Base-by-base conservation (phyloP, 495 filamentous ascomycete genomes). In the Penicillium coffeae region DNA sequence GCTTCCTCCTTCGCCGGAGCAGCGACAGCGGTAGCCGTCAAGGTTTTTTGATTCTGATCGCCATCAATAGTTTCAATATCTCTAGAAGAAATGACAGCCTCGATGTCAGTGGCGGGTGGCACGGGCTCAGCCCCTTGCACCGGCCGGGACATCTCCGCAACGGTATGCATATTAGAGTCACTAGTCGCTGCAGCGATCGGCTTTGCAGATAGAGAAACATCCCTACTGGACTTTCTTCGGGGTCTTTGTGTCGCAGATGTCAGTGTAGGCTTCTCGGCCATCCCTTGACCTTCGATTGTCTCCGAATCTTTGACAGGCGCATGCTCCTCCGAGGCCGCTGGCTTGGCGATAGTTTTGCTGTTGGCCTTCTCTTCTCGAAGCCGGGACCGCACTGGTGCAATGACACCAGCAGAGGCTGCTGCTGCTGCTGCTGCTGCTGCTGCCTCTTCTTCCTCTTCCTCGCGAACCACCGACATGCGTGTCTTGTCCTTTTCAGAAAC, bases 211-310 rank as follows among this genome's bases (percentile, higher is more conserved):
- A 46, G 54, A 8, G 51, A 41, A 36, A 47, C 33, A 47, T 66
- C 63, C 50, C 46, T 65, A 51, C 60, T 69, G n/a, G 60, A 35
- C 45, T 60, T 67, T 21, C 64, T 58, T 48, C 55, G 65, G 13
- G 69, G 69, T 45, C 65, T 60, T 37, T 69, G 66, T 19, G 62
- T 54, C 21, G 54, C 41, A 40, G 64, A 60, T 19, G 59, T 55
- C 47, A 61, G 38, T 39, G 46, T 65, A 7, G 66, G 65, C 46
- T 65, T 66, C 41, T 70, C 67, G 21, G 56, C 55, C 51, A 58
- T 64, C 22, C 66, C 69, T 44, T 57, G 64, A 12, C 64, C 70
- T 43, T 72, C 70, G 37, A 73, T 66, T 3, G 68, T 48, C 47
- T 73, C 64, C 1, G 58, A 40, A 15, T 64, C 56, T 8, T 58